phyloP scores from a whole-genome alignment of 768 basidiomycete species.

The Xanthoconium stramineum region DNA sequence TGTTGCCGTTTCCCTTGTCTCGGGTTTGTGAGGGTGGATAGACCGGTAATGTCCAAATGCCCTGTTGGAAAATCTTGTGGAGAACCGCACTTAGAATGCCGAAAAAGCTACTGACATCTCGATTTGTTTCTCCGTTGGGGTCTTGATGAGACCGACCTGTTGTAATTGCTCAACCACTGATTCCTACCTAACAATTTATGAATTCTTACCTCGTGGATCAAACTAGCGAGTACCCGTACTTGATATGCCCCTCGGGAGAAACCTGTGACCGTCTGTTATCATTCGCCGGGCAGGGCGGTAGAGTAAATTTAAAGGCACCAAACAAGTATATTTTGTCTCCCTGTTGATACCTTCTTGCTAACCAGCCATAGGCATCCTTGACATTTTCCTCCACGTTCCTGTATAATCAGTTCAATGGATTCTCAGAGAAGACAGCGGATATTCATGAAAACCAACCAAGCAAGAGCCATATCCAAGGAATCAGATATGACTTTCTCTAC shows the following conservation, averaged over 20 bases:
- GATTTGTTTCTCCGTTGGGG: neutral
- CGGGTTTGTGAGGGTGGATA: neutral
- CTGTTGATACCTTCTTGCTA: slow-evolving; percentile 19
- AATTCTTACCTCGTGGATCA: neutral
- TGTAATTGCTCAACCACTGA: neutral
- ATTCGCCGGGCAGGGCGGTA: too few relatives aligned
- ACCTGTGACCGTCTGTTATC: neutral
- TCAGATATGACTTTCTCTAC: neutral
- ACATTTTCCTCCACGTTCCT: slow-evolving; percentile 37
- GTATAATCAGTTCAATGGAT: too few relatives aligned
- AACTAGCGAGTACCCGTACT: neutral
- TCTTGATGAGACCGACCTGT: neutral
- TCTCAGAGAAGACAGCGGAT: neutral
- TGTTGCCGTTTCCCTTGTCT: neutral
- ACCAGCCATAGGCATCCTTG: slow-evolving; percentile 14
- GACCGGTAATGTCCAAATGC: neutral
- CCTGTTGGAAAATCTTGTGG: neutral
- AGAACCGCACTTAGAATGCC: neutral
- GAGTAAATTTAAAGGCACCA: neutral
- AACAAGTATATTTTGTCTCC: slow-evolving; percentile 19
- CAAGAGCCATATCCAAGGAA: neutral
- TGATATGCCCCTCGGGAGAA: neutral
- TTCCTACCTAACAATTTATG: neutral
- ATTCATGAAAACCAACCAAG: neutral
- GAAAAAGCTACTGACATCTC: neutral